Conservation (phyloP, 169 alveolate genomes). For the Cryptosporidium sp. region DNA sequence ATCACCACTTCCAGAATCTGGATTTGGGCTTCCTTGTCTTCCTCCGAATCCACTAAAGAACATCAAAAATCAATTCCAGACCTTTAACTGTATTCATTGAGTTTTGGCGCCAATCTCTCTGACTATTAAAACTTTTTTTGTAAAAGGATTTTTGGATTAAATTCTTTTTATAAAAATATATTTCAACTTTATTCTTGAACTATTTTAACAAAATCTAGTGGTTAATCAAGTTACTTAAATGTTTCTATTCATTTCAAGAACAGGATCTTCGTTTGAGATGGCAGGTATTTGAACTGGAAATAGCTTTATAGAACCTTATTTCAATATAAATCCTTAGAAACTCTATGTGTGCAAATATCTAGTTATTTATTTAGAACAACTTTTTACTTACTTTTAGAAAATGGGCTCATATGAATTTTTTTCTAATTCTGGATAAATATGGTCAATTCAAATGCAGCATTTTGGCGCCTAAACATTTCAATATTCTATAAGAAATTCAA, state of each 20-base stretch:
- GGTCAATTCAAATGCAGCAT: neutral
- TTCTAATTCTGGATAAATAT: neutral
- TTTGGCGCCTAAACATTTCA: slow-evolving; percentile 2
- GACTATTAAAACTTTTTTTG: neutral
- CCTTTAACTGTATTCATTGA: neutral
- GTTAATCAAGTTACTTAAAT: neutral
- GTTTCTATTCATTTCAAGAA: too few relatives aligned
- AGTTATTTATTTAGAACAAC: neutral
- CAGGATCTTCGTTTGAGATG: neutral
- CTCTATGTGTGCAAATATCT: neutral
- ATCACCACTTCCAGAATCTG: neutral
- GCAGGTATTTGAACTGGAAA: neutral
- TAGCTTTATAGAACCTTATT: too few relatives aligned
- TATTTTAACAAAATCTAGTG: neutral
- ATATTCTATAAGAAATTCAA: neutral
- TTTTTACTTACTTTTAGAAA: neutral
- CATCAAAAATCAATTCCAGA: slow-evolving; percentile 13
- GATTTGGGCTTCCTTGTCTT: slow-evolving; percentile 8
- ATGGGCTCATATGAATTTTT: neutral
- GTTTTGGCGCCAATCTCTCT: neutral
- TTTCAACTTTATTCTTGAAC: neutral
- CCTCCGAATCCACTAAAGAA: slow-evolving; percentile 48
- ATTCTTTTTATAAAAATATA: too few relatives aligned
- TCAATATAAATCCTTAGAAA: too few relatives aligned
- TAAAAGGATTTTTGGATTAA: neutral